These are phyloP conservation scores for Lepidium aucheri DNA, from an alignment of 345 rosid species.

Conservation along the genomic window DNA sequence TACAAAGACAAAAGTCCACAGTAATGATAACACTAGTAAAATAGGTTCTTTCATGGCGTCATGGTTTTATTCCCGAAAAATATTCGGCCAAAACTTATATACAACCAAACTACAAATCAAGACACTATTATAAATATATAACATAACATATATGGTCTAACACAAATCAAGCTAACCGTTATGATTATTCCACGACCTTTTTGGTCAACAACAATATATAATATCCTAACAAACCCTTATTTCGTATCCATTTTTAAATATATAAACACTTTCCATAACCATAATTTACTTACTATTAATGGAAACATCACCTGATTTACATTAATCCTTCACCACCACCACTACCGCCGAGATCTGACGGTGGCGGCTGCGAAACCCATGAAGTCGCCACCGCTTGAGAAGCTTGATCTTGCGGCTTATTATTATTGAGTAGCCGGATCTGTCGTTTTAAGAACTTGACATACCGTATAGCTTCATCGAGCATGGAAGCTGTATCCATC, in stretches of 20 bases:
- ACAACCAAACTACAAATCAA: conserved; percentile 41
- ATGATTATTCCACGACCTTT: conserved; percentile 53
- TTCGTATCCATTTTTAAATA: conserved; percentile 19
- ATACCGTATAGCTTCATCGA: conserved; percentile 85
- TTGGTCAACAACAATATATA: conserved; percentile 59
- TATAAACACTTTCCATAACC: conserved; percentile 16
- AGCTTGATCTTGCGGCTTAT: conserved; percentile 22
- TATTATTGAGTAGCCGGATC: conserved; percentile 45
- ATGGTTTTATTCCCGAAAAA: conserved; percentile 43
- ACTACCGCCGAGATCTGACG: conserved; percentile 5
- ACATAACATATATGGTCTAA: conserved; percentile 34
- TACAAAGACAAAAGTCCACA: conserved; percentile 23
- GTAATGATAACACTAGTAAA: conserved; percentile 27
- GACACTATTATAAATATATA: too few relatives aligned
- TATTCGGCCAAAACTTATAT: conserved; percentile 71
- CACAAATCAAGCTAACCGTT: conserved; percentile 61
- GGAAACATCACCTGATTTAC: conserved; percentile 24
- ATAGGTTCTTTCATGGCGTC: conserved; percentile 26
- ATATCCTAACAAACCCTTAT: too few relatives aligned
- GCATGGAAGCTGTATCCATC: conserved; percentile 97
- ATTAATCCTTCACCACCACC: conserved; percentile 15
- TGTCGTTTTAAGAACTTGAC: conserved; percentile 92
- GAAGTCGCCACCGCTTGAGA: conserved; percentile 1
- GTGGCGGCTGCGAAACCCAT: conserved; percentile 18
- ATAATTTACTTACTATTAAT: conserved; percentile 11